Evolutionary conservation across 495 filamentous ascomycete species (phyloP), one percentile per base, ranked within the genome.

Genomic region (Hypoxylon trugodes): DNA sequence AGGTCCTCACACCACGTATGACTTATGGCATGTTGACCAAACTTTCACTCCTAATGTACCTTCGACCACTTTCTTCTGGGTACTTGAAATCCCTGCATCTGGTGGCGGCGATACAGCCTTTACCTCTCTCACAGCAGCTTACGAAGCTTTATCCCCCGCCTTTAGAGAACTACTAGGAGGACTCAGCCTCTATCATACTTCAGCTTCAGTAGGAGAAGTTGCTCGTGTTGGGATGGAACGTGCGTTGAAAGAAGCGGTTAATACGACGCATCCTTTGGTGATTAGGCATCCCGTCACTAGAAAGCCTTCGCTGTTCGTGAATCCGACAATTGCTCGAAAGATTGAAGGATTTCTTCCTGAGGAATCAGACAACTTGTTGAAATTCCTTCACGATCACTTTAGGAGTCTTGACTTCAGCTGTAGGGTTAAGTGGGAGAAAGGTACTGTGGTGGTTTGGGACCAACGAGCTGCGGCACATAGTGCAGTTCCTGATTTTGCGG

Each of bases 311-410:
- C 61, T 81, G 7, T 78, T 70, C 43, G 76, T 81, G 21, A 81
- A 81, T 52, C 66, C 69, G 35, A 51, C 50, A 0, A 53, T 70
- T 22, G 66, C 62, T 6, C 53, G 62, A 28, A 62, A 78, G 46
- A 87, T 90, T 33, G 81, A 88, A 5, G 87, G 87, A 13, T 86
- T 83, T 68, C 87, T 89, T 72, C 83, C 87, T 54, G 87, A 89
- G 57, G 87, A 90, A 66, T 87, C 84, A 12, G 87, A 90, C 46
- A 74, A 72, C 51, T 78, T 90, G 6, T 80, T 90, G 28, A 84
- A 84, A 42, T 89, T 89, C 75, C 72, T 90, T n/a, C 87, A 78
- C 67, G 81, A 87, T 9, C 86, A 88, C 55, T 85, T 88, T 47
- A 83, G 81, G 9, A 69, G 82, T 22, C 80, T 82, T 35, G 86